Evolutionary conservation across 1,284 basidiomycete genomes (phyloP), one percentile per base, ranked within the genome.

Genomic region (Marasmius fiardii): DNA sequence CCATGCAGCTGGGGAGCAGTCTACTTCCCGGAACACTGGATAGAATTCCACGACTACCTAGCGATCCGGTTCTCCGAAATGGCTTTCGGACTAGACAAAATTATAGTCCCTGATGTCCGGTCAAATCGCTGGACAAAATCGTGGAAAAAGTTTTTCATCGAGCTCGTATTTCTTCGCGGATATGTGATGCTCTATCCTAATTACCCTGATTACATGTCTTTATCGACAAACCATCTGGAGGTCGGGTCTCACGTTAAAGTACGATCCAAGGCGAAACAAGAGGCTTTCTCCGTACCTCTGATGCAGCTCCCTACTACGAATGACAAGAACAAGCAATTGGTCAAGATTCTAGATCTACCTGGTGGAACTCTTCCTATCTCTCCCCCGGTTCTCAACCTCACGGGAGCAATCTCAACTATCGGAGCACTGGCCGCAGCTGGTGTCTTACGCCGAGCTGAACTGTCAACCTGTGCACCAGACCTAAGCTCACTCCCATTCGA

Each of bases 1-100:
- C 92, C 91, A 0, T 93, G 92, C 69, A 91, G 88, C 68, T 93
- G 91, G 92, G 92, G 91, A n/a, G 92, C 90, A 1, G 76, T 91
- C 43, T 93, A 93, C 72, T 93, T 93, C 66, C 91, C 92, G 2
- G 82, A 90, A 61, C 85, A 87, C 61, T 93, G 91, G 91, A 78
- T 82, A 59, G 88, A 90, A 67, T 93, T 93, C 66, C 90, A 93
- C 68, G 71, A 76, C 47, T 93, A 90, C 64, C 81, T 93, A 54
- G 65, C 80, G 34, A 66, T 80, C 26, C 83, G 91, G n/a, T 78
- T 92, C 23, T 79, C 82, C 4, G 76, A 81, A 55, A 54, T 65
- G 34, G 66, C 68, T 47, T 62, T 82, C 52, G 66, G 74, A 10
- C 70, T 84, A 52, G 67, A 72, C 4, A 68, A 70, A 31, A 59